phyloP scores from a whole-genome alignment of 495 filamentous ascomycete genomes.

The Lindgomyces ingoldianus region DNA sequence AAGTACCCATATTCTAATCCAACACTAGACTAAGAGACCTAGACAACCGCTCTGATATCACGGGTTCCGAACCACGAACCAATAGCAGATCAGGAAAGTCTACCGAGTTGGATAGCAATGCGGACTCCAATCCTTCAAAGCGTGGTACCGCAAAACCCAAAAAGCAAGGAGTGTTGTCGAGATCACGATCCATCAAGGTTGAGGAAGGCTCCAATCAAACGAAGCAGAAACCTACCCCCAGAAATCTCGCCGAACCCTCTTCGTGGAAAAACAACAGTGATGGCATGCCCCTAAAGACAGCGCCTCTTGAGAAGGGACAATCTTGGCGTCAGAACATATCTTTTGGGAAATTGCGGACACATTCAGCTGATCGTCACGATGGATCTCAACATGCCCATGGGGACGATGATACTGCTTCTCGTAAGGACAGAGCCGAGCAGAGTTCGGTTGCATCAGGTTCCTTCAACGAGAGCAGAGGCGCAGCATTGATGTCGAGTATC shows the following conservation, averaged over 20 bases:
- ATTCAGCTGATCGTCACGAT: slow-evolving; percentile 64
- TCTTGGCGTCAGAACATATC: slow-evolving; percentile 65
- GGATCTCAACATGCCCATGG: slow-evolving; percentile 22
- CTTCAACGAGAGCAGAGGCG: slow-evolving; percentile 65
- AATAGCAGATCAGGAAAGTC: slow-evolving; percentile 15
- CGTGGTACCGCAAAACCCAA: slow-evolving; percentile 20
- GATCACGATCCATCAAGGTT: slow-evolving; percentile 34
- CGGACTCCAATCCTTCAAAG: slow-evolving; percentile 9
- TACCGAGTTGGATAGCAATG: background rate
- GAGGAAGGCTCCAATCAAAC: slow-evolving; percentile 19
- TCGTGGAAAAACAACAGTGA: slow-evolving; percentile 45
- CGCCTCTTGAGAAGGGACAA: slow-evolving; percentile 64
- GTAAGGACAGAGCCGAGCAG: slow-evolving; percentile 54
- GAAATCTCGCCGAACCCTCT: slow-evolving; percentile 35
- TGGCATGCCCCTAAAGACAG: slow-evolving; percentile 50
- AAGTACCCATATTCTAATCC: background rate
- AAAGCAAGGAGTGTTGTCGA: slow-evolving; percentile 27
- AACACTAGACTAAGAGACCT: slow-evolving; percentile 2
- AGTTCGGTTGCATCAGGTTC: slow-evolving; percentile 55
- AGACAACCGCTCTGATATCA: slow-evolving; percentile 25
- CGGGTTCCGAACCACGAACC: slow-evolving; percentile 8
- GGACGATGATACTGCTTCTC: slow-evolving; percentile 47
- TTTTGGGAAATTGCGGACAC: slow-evolving; percentile 57
- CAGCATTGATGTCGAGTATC: slow-evolving; percentile 46
- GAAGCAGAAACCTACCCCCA: slow-evolving; percentile 24